These are phyloP conservation scores for Saccharomyces hybrid DNA, from an alignment of 1,139 yeast species.

Conservation along the genomic window DNA sequence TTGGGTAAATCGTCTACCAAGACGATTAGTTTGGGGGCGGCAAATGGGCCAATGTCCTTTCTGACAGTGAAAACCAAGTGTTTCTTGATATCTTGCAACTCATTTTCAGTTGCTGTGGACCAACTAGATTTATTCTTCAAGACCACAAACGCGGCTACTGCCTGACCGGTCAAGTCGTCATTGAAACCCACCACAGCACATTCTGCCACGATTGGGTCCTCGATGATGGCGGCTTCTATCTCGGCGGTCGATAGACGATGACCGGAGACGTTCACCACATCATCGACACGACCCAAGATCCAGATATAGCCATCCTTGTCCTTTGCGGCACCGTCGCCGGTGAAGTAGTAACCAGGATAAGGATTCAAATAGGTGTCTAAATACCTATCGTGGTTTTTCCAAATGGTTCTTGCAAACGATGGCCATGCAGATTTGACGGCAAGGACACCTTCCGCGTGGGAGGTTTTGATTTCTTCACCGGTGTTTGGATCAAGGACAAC, in stretches of 20 bases:
- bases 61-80: constrained; percentile 66
- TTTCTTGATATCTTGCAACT: constrained; percentile 51
- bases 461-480: constrained; percentile 56
- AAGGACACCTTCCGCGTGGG: constrained; percentile 67
- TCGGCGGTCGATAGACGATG: constrained; percentile 78
- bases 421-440: constrained; percentile 73
- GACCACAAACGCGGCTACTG: constrained; percentile 74
- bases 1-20: constrained; percentile 73
- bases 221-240: constrained; percentile 71
- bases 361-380: constrained; percentile 68
- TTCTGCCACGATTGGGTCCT: constrained; percentile 63
- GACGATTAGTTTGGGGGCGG: constrained; percentile 68
- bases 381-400: constrained; percentile 59
- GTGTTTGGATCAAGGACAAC: constrained; percentile 63
- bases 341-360: constrained; percentile 61
- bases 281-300: constrained; percentile 79
- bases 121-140: constrained; percentile 41
- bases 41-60: constrained; percentile 78
- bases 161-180: constrained; percentile 76
- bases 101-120: constrained; percentile 37
- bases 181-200: constrained; percentile 77
- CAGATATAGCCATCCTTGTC: constrained; percentile 71
- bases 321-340: constrained; percentile 80
- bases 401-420: constrained; percentile 68
- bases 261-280: constrained; percentile 75